These are phyloP conservation scores for Aurantiochytrium sp. DNA, from an alignment of 108 stramenopile genomes.

Conservation along the genomic window DNA sequence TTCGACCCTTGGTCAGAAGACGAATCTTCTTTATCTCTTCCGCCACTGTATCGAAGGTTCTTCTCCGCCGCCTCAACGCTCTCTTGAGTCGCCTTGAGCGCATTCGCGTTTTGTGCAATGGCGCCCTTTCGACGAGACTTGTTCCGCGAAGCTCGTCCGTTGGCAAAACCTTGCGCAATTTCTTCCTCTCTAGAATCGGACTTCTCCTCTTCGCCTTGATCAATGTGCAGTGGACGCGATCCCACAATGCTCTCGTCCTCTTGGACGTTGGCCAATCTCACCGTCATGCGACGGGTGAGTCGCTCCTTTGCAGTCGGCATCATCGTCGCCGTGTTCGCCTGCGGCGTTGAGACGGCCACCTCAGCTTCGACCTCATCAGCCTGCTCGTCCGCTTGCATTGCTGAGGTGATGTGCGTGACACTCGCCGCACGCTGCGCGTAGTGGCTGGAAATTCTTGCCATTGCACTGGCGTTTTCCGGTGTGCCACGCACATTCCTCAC, in stretches of 20 bases:
- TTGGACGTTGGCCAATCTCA: no score
- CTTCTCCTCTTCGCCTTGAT: background rate
- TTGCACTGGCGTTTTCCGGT: background rate
- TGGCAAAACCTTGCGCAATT: background rate
- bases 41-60: background rate
- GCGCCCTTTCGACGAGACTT: background rate
- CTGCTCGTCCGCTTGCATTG: background rate
- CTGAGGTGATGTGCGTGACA: background rate
- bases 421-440: background rate
- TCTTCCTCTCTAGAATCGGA: background rate
- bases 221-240: no score
- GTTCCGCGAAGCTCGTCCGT: background rate
- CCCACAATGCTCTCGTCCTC: no score
- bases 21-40: no score
- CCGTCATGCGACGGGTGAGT: no score
- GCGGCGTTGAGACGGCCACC: background rate
- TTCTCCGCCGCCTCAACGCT: background rate
- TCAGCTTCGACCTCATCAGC: background rate
- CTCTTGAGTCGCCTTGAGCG: background rate
- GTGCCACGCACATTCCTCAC: background rate
- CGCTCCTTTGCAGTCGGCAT: no score
- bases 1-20: no score
- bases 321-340: background rate
- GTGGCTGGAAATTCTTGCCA: background rate
- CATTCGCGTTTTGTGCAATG: background rate